phyloP scores from a whole-genome alignment of 2,329 filamentous ascomycete species.

The Salinomyces thailandicus region DNA sequence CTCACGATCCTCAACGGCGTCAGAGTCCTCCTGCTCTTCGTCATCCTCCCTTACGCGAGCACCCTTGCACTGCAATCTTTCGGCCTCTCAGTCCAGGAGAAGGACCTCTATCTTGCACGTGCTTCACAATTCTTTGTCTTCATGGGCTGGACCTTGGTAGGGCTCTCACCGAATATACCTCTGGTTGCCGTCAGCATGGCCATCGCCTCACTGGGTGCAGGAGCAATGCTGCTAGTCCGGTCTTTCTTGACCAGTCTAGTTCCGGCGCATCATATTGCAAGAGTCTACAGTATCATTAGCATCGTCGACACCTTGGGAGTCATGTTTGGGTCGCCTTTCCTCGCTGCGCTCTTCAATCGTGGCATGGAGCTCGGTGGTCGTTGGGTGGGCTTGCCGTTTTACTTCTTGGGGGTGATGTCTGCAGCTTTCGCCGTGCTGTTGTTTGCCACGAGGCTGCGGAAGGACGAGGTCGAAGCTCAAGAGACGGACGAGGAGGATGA shows the following conservation, averaged over 20 bases:
- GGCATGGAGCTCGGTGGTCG: conserved; percentile 39
- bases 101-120: conserved; percentile 25
- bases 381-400: conserved; percentile 43
- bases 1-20: conserved; percentile 22
- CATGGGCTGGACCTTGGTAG: conserved; percentile 22
- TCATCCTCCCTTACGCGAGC: conserved; percentile 22
- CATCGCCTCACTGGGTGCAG: conserved; percentile 37
- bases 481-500: too few relatives aligned
- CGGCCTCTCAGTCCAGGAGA: conserved; percentile 14
- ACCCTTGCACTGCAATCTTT: conserved; percentile 12
- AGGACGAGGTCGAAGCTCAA: too few relatives aligned
- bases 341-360: conserved; percentile 38
- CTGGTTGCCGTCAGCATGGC: conserved; percentile 31
- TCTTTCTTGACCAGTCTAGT: conserved; percentile 45
- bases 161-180: conserved; percentile 20
- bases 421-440: conserved; percentile 11
- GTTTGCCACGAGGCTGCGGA: conserved; percentile 12
- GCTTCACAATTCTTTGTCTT: conserved; percentile 18
- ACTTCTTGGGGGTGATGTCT: conserved; percentile 29
- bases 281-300: conserved; percentile 43
- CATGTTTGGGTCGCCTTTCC: conserved; percentile 37
- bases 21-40: conserved; percentile 22
- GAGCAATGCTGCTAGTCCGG: conserved; percentile 36
- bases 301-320: conserved; percentile 42
- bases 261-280: conserved; percentile 44